Evolutionary conservation across 495 filamentous ascomycete genomes (phyloP).

Genomic region (Umbilicaria muhlenbergii): DNA sequence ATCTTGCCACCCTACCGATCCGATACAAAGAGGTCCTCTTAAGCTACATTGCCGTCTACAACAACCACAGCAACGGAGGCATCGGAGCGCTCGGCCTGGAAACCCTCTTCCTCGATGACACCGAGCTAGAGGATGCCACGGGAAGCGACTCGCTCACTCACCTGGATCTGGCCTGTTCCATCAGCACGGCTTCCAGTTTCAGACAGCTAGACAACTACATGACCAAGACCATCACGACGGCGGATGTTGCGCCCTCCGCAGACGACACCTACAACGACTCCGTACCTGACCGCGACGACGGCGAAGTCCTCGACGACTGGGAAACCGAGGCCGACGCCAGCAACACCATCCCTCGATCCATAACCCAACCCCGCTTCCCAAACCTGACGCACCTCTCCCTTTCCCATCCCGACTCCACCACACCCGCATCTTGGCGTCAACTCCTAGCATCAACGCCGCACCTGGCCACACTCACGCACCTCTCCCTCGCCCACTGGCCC

Average conservation of each 20-base stretch:
- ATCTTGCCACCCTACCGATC: slow-evolving; percentile 45
- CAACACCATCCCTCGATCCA: background rate
- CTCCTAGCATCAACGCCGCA: slow-evolving; percentile 47
- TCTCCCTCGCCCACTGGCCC: slow-evolving; percentile 73
- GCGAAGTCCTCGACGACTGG: background rate
- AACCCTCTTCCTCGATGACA: slow-evolving; percentile 16
- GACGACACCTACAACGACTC: slow-evolving; percentile 5
- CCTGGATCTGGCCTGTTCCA: slow-evolving; percentile 47
- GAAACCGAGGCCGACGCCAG: background rate
- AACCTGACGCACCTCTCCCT: slow-evolving; percentile 42
- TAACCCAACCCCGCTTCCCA: slow-evolving; percentile 22
- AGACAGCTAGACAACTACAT: slow-evolving; percentile 40
- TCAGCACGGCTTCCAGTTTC: slow-evolving; percentile 42
- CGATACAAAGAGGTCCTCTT: slow-evolving; percentile 46
- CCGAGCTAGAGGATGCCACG: slow-evolving; percentile 12
- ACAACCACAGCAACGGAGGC: slow-evolving; percentile 1
- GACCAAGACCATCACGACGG: slow-evolving; percentile 4
- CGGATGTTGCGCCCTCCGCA: background rate
- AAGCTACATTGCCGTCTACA: slow-evolving; percentile 43
- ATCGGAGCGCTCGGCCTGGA: slow-evolving; percentile 6
- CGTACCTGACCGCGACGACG: background rate
- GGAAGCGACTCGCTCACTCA: slow-evolving; percentile 38
- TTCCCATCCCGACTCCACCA: slow-evolving; percentile 21
- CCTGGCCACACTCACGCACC: slow-evolving; percentile 52
- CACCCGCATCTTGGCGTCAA: slow-evolving; percentile 45